These are phyloP conservation scores for Polygonum aviculare DNA, from an alignment of 148 eudicot species.

Conservation along the genomic window DNA sequence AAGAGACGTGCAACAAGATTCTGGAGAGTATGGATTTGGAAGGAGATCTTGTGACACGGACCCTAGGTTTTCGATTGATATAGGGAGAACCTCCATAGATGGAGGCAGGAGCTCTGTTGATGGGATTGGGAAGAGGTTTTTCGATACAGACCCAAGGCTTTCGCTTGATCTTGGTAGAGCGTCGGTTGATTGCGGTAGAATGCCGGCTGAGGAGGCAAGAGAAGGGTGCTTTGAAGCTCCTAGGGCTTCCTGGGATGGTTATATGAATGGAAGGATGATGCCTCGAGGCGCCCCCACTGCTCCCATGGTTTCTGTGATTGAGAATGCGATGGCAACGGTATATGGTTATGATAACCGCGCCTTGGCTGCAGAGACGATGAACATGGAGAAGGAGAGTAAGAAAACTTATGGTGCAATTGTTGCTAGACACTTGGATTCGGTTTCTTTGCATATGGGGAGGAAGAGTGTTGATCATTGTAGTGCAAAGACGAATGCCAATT, in stretches of 20 bases:
- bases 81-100: conserved; percentile 27
- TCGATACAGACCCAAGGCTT: conserved; percentile 58
- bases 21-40: conserved; percentile 31
- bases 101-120: conserved; percentile 15
- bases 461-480: conserved; percentile 45
- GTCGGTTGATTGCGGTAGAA: conserved; percentile 44
- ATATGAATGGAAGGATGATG: conserved; percentile 40
- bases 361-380: neutral
- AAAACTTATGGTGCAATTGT: conserved; percentile 16
- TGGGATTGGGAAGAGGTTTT: conserved; percentile 48
- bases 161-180: conserved; percentile 38
- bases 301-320: conserved; percentile 72
- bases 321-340: conserved; percentile 50
- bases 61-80: conserved; percentile 19
- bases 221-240: conserved; percentile 46
- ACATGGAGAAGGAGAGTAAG: neutral
- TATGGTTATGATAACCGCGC: conserved; percentile 11
- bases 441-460: conserved; percentile 37
- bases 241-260: conserved; percentile 94
- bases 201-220: conserved; percentile 25
- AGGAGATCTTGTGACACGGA: conserved; percentile 20
- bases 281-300: conserved; percentile 19
- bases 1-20: conserved; percentile 46
- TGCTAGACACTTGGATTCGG: conserved; percentile 32
- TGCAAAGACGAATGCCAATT: neutral